These are phyloP conservation scores for Fomes fomentarius DNA, from an alignment of 1,284 basidiomycete genomes.

Conservation along the genomic window DNA sequence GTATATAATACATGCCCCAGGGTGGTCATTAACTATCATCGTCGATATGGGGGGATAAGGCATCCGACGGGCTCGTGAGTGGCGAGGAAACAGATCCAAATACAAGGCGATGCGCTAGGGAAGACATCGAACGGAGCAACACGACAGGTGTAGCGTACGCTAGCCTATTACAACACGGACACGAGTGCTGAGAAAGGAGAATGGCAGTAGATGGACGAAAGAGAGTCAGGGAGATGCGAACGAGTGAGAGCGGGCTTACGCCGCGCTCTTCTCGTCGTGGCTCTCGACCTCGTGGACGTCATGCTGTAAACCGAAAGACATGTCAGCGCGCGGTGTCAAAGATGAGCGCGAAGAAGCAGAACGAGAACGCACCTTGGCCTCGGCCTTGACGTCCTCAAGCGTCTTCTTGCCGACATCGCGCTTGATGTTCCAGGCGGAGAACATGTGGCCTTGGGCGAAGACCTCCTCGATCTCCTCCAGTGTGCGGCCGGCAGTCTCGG, in stretches of 20 bases:
- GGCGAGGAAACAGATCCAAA: too few relatives aligned
- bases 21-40: too few relatives aligned
- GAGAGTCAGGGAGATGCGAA: too few relatives aligned
- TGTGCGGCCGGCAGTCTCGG: slow-evolving; percentile 71
- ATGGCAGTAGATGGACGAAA: background rate
- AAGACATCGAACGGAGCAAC: too few relatives aligned
- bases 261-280: slow-evolving; percentile 21
- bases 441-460: slow-evolving; percentile 68
- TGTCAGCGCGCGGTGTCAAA: background rate
- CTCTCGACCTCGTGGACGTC: slow-evolving; percentile 22
- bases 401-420: slow-evolving; percentile 66
- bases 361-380: slow-evolving; percentile 15
- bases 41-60: too few relatives aligned
- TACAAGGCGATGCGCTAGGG: too few relatives aligned
- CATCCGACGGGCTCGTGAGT: too few relatives aligned
- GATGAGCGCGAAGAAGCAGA: background rate
- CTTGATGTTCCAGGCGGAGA: slow-evolving; percentile 72
- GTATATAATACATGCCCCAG: too few relatives aligned
- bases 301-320: slow-evolving; percentile 3
- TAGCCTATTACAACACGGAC: background rate
- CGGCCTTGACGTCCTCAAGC: slow-evolving; percentile 45
- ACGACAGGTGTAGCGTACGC: background rate
- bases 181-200: background rate
- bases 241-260: slow-evolving; percentile 1
- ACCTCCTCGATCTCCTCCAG: slow-evolving; percentile 80